A percentile compares a stretch with the other conserved stretches of the same genome.
Conservation (phyloP, 371 early-diverging fungal species). For the Mucor indicus region DNA sequence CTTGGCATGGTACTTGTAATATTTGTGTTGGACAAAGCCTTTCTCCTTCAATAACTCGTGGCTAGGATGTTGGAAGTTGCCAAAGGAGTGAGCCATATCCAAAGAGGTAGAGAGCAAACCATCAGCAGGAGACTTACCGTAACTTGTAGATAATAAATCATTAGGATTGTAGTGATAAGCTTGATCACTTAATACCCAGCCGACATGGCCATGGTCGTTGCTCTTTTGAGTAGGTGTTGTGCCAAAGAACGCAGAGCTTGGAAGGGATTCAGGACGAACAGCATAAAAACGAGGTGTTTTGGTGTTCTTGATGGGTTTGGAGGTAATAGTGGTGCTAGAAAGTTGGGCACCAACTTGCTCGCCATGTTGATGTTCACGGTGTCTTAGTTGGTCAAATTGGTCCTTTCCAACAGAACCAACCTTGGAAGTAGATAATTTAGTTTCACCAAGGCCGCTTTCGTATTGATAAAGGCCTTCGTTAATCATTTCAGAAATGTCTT, state of each 20-base stretch:
- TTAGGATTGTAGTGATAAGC: constrained; percentile 50
- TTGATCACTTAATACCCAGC: constrained; percentile 77
- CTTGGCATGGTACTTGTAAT: constrained; percentile 90
- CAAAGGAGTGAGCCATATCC: constrained; percentile 72
- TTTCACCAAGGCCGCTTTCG: constrained; percentile 66
- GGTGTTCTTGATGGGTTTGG: constrained; percentile 33
- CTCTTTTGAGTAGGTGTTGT: constrained; percentile 45
- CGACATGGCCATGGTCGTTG: constrained; percentile 79
- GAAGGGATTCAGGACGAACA: constrained; percentile 54
- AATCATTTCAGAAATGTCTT: constrained; percentile 90
- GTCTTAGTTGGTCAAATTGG: constrained; percentile 54
- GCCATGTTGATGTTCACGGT: constrained; percentile 16
- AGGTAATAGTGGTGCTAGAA: constrained; percentile 19
- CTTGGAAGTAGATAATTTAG: constrained; percentile 46
- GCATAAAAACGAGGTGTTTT: constrained; percentile 66
- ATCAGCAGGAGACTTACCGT: constrained; percentile 37
- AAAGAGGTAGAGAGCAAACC: constrained; percentile 29
- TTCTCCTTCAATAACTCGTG: constrained; percentile 93
- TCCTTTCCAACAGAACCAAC: constrained; percentile 68
- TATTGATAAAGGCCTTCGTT: constrained; percentile 93
- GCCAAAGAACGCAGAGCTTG: constrained; percentile 48
- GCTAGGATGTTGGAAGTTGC: constrained; percentile 89
- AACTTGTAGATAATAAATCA: constrained; percentile 41
- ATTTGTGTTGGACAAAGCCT: constrained; percentile 95
- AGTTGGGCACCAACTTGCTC: constrained; percentile 23